Evolutionary conservation across 441 rosid species (phyloP).

Genomic region (Populus hybrid): DNA sequence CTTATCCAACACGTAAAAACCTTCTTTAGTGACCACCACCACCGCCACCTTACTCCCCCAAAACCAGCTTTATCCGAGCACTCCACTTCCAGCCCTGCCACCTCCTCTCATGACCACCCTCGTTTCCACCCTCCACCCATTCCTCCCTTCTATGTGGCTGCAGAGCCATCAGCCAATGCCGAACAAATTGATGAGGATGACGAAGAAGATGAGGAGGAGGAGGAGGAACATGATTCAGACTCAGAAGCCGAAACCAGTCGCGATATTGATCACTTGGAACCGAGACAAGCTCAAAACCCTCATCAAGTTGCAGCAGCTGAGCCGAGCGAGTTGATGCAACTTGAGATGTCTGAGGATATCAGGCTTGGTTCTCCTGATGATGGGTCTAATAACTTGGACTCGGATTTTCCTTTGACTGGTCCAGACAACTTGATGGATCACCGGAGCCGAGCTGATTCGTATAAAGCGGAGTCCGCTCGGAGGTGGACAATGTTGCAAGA

Average conservation of each 20-base stretch:
- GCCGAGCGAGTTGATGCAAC: constrained; percentile 61
- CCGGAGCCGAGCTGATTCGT: constrained; percentile 35
- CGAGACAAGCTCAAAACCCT: constrained; percentile 10
- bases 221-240: constrained; percentile 38
- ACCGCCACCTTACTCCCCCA: constrained; percentile 38
- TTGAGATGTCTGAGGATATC: constrained; percentile 75
- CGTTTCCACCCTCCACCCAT: constrained; percentile 38
- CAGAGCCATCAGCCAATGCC: constrained; percentile 22
- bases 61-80: constrained; percentile 79
- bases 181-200: constrained; percentile 33
- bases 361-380: constrained; percentile 71
- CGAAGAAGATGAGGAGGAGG: constrained; percentile 28
- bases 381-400: constrained; percentile 50
- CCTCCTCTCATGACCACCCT: constrained; percentile 44
- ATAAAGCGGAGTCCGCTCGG: constrained; percentile 39
- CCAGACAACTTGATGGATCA: constrained; percentile 20
- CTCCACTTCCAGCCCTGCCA: constrained; percentile 63
- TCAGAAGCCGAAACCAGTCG: constrained; percentile 50
- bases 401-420: constrained; percentile 40
- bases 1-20: constrained; percentile 50
- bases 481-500: constrained; percentile 46
- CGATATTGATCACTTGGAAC: constrained; percentile 3
- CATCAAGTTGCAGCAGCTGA: constrained; percentile 29
- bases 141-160: constrained; percentile 30
- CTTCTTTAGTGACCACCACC: constrained; percentile 53